Percentiles rank a stretch among this genome's conserved stretches.
Evolutionary conservation across 2,329 filamentous ascomycete species (phyloP).

Genomic region (Colletotrichum magnum): DNA sequence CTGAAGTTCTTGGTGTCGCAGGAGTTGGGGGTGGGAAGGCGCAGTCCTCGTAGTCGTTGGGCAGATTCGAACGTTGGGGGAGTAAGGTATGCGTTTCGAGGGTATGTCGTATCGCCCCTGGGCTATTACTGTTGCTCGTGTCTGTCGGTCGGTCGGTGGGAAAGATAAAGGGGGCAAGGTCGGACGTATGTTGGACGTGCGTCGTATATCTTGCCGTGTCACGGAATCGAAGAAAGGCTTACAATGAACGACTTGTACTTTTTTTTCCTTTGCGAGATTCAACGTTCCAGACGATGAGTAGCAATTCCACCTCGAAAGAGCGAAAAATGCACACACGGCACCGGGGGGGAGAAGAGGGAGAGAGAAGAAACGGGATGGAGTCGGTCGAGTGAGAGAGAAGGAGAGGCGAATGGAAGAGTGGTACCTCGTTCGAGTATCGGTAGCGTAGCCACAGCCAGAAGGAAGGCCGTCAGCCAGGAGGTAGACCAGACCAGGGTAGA

Average conservation of each 20-base stretch:
- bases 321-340: slow-evolving; percentile 40
- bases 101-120: slow-evolving; percentile 36
- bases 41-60: slow-evolving; percentile 25
- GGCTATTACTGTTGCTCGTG: slow-evolving; percentile 38
- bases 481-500: slow-evolving; percentile 22
- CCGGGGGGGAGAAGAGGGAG: slow-evolving; percentile 31
- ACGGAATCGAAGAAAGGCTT: slow-evolving; percentile 38
- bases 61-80: slow-evolving; percentile 15
- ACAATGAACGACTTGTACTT: slow-evolving; percentile 35
- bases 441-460: slow-evolving; percentile 9
- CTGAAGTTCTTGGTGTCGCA: slow-evolving; percentile 57
- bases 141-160: slow-evolving; percentile 25
- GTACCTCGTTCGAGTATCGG: slow-evolving; percentile 32
- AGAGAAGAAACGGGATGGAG: slow-evolving; percentile 23
- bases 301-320: slow-evolving; percentile 41
- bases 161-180: slow-evolving; percentile 1
- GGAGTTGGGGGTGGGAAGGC: slow-evolving; percentile 44
- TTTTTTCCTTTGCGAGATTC: slow-evolving; percentile 38
- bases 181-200: slow-evolving; percentile 12
- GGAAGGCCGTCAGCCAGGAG: slow-evolving; percentile 17
- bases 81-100: slow-evolving; percentile 27
- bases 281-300: slow-evolving; percentile 44
- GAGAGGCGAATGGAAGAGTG: slow-evolving; percentile 38
- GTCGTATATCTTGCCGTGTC: slow-evolving; percentile 29
- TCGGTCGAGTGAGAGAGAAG: slow-evolving; percentile 31